Evolutionary conservation across 805 yeast species (phyloP).

Genomic region (Metschnikowia hibisci): DNA sequence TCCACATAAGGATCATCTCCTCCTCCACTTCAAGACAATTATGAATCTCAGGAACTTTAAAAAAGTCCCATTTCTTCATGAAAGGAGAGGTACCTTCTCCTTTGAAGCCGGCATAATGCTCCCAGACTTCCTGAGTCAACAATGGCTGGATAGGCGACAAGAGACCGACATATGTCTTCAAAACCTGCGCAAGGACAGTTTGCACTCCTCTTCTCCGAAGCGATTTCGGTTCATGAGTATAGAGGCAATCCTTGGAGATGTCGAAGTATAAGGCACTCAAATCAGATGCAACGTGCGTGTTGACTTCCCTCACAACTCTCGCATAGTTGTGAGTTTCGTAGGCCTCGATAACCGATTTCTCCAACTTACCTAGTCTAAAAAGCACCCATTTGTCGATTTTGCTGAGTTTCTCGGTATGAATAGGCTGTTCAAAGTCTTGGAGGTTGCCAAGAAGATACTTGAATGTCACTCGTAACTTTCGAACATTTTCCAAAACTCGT

Average conservation of each 20-base stretch:
- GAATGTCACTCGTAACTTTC: conserved; percentile 79
- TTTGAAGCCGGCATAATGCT: conserved; percentile 31
- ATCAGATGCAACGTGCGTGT: conserved; percentile 67
- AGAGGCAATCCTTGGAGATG: conserved; percentile 77
- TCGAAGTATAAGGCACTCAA: conserved; percentile 86
- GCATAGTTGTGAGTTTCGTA: conserved; percentile 65
- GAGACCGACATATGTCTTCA: conserved; percentile 59
- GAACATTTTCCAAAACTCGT: conserved; percentile 75
- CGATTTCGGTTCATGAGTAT: conserved; percentile 57
- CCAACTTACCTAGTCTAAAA: conserved; percentile 48
- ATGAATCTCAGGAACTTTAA: conserved; percentile 32
- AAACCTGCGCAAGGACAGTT: conserved; percentile 58
- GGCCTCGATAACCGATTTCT: conserved; percentile 35
- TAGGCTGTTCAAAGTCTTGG: conserved; percentile 34
- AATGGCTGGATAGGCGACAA: conserved; percentile 82
- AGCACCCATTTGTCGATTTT: conserved; percentile 62
- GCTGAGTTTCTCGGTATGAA: conserved; percentile 35
- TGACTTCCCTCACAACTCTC: conserved; percentile 61
- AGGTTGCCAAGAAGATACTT: conserved; percentile 79
- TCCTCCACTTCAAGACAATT: conserved; percentile 30
- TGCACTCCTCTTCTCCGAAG: conserved; percentile 55
- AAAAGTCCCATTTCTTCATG: conserved; percentile 18
- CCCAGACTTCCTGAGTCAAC: conserved; percentile 87
- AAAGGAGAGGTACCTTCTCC: conserved; percentile 13
- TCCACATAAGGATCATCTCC: conserved; percentile 46